Conservation (phyloP, 345 rosid species). For the Citrus maxima region DNA sequence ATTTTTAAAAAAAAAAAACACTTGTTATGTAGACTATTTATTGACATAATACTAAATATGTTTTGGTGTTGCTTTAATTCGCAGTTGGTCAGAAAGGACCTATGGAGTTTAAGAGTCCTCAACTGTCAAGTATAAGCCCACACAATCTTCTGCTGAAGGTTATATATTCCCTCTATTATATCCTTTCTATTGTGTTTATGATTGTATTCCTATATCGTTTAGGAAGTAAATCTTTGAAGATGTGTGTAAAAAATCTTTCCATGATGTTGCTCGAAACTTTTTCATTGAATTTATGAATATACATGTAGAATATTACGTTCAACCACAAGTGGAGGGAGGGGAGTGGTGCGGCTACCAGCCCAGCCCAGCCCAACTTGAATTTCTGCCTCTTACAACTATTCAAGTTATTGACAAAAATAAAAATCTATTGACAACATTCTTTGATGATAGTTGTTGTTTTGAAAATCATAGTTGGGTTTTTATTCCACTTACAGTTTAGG, state of each 20-base stretch:
- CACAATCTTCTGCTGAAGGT: conserved; percentile 39
- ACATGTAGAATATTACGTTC: neutral
- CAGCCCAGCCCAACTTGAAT: neutral
- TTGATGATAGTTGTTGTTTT: neutral
- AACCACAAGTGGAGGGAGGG: neutral
- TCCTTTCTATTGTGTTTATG: neutral
- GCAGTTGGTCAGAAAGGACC: conserved; percentile 26
- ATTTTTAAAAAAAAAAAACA: too few species aligned
- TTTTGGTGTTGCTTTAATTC: conserved; percentile 13
- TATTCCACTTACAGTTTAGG: conserved; percentile 36
- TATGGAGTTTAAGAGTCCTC: conserved; percentile 27
- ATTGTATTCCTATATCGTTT: neutral
- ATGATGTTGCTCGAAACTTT: neutral
- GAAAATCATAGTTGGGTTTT: neutral
- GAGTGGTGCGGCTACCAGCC: neutral
- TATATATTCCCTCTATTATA: conserved; percentile 5
- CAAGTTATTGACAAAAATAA: too few species aligned
- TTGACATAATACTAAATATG: neutral
- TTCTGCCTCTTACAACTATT: neutral
- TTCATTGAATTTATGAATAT: neutral
- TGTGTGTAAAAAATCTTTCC: neutral
- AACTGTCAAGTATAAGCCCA: conserved; percentile 18
- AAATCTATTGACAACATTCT: neutral
- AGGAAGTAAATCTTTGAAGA: neutral
- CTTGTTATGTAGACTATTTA: neutral